A percentile compares a stretch with the other conserved stretches of the same genome.
Conservation (phyloP, 2,329 filamentous ascomycete genomes). For the Macroventuria anomochaeta region DNA sequence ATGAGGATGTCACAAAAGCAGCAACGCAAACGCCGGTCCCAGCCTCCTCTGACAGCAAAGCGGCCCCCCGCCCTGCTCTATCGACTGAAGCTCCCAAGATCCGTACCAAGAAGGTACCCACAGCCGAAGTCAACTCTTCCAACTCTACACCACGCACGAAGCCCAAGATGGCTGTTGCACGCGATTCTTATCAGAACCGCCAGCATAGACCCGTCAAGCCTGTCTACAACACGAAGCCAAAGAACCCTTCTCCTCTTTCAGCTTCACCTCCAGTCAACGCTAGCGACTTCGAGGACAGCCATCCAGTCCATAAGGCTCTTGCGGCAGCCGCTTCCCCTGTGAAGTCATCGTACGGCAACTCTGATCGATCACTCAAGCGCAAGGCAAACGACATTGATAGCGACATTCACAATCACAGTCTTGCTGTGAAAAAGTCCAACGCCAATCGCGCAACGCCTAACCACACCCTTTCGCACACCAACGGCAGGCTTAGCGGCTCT, state of each 20-base stretch:
- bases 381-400: slow-evolving; percentile 51
- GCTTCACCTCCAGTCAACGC: slow-evolving; percentile 67
- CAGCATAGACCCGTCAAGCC: slow-evolving; percentile 41
- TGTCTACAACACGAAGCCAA: slow-evolving; percentile 58
- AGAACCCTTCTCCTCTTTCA: slow-evolving; percentile 67
- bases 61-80: slow-evolving; percentile 27
- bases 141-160: slow-evolving; percentile 38
- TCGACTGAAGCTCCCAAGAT: slow-evolving; percentile 34
- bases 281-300: slow-evolving; percentile 61
- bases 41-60: slow-evolving; percentile 25
- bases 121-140: slow-evolving; percentile 28
- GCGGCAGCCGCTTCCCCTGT: slow-evolving; percentile 44
- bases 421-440: slow-evolving; percentile 44
- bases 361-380: slow-evolving; percentile 47
- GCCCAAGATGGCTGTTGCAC: slow-evolving; percentile 35
- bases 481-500: slow-evolving; percentile 37
- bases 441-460: slow-evolving; percentile 37
- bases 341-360: slow-evolving; percentile 41
- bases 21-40: slow-evolving; percentile 20
- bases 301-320: slow-evolving; percentile 49
- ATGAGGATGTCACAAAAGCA: slow-evolving; percentile 30
- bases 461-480: slow-evolving; percentile 40
- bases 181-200: slow-evolving; percentile 32
- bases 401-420: slow-evolving; percentile 46
- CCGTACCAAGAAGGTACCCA: slow-evolving; percentile 38